Base-by-base conservation (phyloP, 805 yeast species). In the Lachancea thermotolerans region DNA sequence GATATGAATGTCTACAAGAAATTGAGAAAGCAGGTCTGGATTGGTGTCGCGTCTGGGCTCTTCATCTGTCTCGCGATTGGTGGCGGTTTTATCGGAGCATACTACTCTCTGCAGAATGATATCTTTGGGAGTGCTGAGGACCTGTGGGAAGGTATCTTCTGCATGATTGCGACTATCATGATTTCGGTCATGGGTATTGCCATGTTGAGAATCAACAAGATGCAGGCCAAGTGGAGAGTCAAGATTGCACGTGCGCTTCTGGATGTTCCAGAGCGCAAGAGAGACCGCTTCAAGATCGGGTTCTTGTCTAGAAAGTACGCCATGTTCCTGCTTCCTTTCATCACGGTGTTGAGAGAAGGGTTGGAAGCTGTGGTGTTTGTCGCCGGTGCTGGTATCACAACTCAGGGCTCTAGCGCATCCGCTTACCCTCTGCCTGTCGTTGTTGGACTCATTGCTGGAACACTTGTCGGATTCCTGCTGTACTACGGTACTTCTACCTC, bases 181-280 rank as follows among this genome's bases (percentile, higher is more conserved):
- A 91, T 91, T 61, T 78, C 96, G 10, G 57, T 84, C 57, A 90
- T 91, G 97, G 98, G 99, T 65, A 77, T 91, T 59, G 95, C 97
- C 47, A 86, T 91, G 96, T 77, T 91, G 61, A 80, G 98, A 69
- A 76, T 91, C 66, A 90, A 90, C 73, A 89, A 90, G 73, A 87
- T 90, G 95, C 89, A 88, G 70, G 91, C 80, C 55, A 91, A 91
- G 71, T 91, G 99, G 99, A 81, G 96, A 73, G 75, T 89, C 54
- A 91, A 91, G 71, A 85, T 91, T 62, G 96, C 97, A 27, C 76
- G 71, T 60, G 91, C 96, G 9, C 70, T 90, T 49, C 69, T 88
- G 42, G 81, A 79, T 53, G 59, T 68, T 18, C 86, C 85, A 44
- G 61, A 66, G 38, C 64, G 63, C 11, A 74, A 65, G 50, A 65